Evolutionary conservation across 148 eudicot genomes (phyloP), one percentile per base, ranked within the genome.

Genomic region (Rhododendron kiyosumense): DNA sequence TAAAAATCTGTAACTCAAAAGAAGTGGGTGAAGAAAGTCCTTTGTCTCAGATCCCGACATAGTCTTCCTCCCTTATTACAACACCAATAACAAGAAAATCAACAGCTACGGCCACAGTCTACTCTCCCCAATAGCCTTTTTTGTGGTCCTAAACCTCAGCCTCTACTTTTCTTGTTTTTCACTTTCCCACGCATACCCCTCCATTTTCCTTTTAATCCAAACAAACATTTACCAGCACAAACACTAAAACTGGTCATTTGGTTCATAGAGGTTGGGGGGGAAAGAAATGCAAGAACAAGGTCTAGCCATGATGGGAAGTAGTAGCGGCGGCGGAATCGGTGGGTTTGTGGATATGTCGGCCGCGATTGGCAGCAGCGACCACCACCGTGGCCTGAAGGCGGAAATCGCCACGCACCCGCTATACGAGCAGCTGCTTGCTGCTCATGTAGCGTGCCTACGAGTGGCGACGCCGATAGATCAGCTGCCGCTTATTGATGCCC

Each of bases 401-500:
- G 98, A 94, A 87, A 94, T 96, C 5, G 97, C 92, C 4, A 87
- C 90, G 5, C 95, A 96, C 69, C 99, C 98, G 1, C 83, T 96
- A 13, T 96, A 90, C 79, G 99, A 95, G 83, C 99, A 97, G 92
- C 92, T 97, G 1, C 89, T 95, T 36, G 78, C 94, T 0, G 98
- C 99, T 30, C 99, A 97, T 80, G 98, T 95, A 1, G 90, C 95
- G 4, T 97, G 99, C 85, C 89, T 97, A 18, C 91, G 98, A 6
- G 96, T 97, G 9, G 99, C 98, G 1, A 97, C 99, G 34, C 99
- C 99, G 14, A 93, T 97, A 81, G 99, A 97, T 90, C 99, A 97
- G 87, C 85, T 95, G 71, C 96, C 95, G 5, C 83, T 93, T 4
- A 93, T 97, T 59, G 98, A 97, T 15, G 94, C 96, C 4, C 99